A percentile compares a stretch with the other conserved stretches of the same genome.
Conservation (phyloP, 2,329 filamentous ascomycete genomes). For the Pseudopyrenochaeta lycopersici region DNA sequence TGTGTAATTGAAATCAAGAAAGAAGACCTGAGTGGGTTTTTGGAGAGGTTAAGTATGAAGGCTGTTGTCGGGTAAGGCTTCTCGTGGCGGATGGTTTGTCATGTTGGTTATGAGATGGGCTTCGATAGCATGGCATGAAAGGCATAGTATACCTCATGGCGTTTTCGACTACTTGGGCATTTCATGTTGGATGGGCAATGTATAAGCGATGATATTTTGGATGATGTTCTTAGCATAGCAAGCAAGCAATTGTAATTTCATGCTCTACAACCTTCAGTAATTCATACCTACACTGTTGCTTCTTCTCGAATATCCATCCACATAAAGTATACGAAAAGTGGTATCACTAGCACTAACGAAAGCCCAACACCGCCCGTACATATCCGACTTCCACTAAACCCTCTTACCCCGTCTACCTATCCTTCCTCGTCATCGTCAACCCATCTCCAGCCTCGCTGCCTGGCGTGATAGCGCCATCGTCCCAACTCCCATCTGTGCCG, state of each 20-base stretch:
- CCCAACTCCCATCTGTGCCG: conserved; percentile 28
- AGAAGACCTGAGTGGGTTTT: conserved; percentile 88
- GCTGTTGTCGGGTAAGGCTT: conserved; percentile 69
- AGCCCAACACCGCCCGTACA: background rate
- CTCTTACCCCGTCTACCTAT: background rate
- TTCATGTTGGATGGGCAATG: background rate
- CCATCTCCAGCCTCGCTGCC: conserved; percentile 25
- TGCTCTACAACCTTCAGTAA: background rate
- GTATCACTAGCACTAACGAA: conserved; percentile 21
- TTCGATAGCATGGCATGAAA: conserved; percentile 1
- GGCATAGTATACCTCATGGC: background rate
- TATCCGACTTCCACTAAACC: background rate
- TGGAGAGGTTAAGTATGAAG: conserved; percentile 93
- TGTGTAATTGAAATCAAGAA: conserved; percentile 98
- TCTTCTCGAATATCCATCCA: background rate
- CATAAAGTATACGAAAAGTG: conserved; percentile 13
- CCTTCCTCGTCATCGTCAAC: conserved; percentile 31
- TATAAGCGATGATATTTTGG: background rate
- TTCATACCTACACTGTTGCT: background rate
- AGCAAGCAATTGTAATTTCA: conserved; percentile 6
- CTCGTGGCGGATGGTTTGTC: background rate
- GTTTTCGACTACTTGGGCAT: background rate
- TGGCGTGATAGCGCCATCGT: conserved; percentile 21
- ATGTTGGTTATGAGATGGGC: background rate
- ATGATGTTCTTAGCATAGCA: conserved; percentile 2